Conservation (phyloP, 2,329 filamentous ascomycete species). For the Stemphylium vesicarium region DNA sequence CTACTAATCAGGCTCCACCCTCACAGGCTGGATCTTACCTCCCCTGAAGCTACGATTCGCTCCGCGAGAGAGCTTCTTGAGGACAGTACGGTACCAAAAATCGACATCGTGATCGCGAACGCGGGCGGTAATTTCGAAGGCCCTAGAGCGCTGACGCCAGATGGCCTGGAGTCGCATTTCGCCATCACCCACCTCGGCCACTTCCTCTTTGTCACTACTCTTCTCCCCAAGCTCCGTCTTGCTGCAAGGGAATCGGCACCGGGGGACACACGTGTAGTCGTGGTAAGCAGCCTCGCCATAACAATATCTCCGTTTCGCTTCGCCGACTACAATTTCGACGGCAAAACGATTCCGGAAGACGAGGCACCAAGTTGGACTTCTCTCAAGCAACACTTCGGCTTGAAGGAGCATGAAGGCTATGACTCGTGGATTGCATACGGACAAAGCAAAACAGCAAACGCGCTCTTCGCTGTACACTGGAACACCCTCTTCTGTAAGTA, state of each 20-base stretch:
- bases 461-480: slow-evolving; percentile 12
- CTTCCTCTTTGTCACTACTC: slow-evolving; percentile 48
- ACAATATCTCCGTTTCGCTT: slow-evolving; percentile 39
- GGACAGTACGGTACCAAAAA: not conserved
- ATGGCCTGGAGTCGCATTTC: slow-evolving; percentile 54
- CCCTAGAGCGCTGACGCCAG: slow-evolving; percentile 32
- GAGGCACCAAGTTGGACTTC: slow-evolving; percentile 10
- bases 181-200: slow-evolving; percentile 55
- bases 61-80: not conserved
- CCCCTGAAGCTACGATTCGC: not conserved
- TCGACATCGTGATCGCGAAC: not conserved
- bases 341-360: not conserved
- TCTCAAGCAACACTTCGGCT: not conserved
- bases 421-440: slow-evolving; percentile 16
- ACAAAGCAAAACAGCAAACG: slow-evolving; percentile 23
- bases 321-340: slow-evolving; percentile 48
- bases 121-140: slow-evolving; percentile 49
- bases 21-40: slow-evolving; percentile 32
- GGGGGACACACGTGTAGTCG: slow-evolving; percentile 20
- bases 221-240: slow-evolving; percentile 45
- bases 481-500: not conserved
- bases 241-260: not conserved
- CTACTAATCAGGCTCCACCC: slow-evolving; percentile 11
- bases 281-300: slow-evolving; percentile 2
- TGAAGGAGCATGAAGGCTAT: not conserved